Percentiles rank a stretch among this genome's conserved stretches.
Evolutionary conservation across 306 rosid species (phyloP).

Genomic region (Vicia villosa): DNA sequence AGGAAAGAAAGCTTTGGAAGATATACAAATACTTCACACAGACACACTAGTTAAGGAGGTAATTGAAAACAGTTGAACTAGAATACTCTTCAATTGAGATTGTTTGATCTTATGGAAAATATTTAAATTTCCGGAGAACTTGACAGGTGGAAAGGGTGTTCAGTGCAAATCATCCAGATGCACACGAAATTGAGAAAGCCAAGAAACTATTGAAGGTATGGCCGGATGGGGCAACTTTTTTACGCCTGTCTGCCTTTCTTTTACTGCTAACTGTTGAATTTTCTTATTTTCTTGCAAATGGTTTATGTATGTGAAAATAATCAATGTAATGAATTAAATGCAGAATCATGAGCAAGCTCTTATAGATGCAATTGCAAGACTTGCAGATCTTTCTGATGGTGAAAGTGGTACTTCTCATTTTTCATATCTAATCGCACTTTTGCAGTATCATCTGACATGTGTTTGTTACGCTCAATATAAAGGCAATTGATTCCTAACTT

Average conservation of each 20-base stretch:
- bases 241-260: slow-evolving; percentile 3
- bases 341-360: slow-evolving; percentile 96
- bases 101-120: slow-evolving; percentile 26
- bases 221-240: slow-evolving; percentile 28
- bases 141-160: slow-evolving; percentile 89
- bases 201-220: slow-evolving; percentile 83
- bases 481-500: too few species aligned
- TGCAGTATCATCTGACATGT: neutral
- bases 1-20: slow-evolving; percentile 70
- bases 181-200: slow-evolving; percentile 77
- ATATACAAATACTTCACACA: slow-evolving; percentile 80
- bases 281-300: slow-evolving; percentile 4
- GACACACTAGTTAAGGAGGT: slow-evolving; percentile 87
- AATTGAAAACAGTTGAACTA: slow-evolving; percentile 28
- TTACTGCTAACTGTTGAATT: neutral
- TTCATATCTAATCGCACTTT: neutral
- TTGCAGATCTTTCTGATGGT: slow-evolving; percentile 77
- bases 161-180: slow-evolving; percentile 79
- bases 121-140: slow-evolving; percentile 26
- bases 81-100: slow-evolving; percentile 1
- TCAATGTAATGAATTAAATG: slow-evolving; percentile 22
- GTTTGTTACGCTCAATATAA: too few species aligned
- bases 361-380: slow-evolving; percentile 76
- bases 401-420: slow-evolving; percentile 68
- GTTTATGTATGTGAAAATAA: slow-evolving; percentile 6